phyloP scores from a whole-genome alignment of 2,329 filamentous ascomycete genomes.

The Epicoccum nigrum region DNA sequence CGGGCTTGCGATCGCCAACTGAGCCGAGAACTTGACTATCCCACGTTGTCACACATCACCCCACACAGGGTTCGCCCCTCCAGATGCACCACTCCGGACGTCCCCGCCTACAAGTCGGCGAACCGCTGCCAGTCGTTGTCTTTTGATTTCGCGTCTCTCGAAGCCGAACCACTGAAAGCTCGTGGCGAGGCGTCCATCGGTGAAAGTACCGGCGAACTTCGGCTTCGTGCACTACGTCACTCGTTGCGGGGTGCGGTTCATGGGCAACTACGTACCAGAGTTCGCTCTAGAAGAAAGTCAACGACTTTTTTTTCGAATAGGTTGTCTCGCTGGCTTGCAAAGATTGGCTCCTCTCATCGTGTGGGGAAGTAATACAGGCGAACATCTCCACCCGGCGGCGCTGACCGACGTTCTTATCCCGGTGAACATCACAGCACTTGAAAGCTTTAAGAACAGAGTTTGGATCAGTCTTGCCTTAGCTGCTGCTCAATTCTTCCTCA shows the following conservation, averaged over 20 bases:
- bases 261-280: slow-evolving; percentile 4
- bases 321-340: not conserved
- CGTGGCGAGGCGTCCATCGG: slow-evolving; percentile 19
- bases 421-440: not conserved
- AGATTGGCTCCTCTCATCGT: not conserved
- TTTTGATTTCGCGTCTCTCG: not conserved
- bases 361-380: not conserved
- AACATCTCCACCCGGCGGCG: not conserved
- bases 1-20: not conserved
- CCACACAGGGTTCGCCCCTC: slow-evolving; percentile 13
- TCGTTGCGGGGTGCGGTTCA: slow-evolving; percentile 26
- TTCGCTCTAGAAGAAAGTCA: slow-evolving; percentile 9
- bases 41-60: slow-evolving; percentile 7
- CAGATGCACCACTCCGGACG: slow-evolving; percentile 9
- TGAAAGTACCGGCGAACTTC: slow-evolving; percentile 30
- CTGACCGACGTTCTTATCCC: not conserved
- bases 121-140: not conserved
- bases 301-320: slow-evolving; percentile 1
- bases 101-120: slow-evolving; percentile 9
- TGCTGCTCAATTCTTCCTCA: not conserved
- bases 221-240: slow-evolving; percentile 31
- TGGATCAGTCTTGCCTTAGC: slow-evolving; percentile 1
- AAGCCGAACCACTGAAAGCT: slow-evolving; percentile 12
- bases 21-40: slow-evolving; percentile 7
- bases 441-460: not conserved